Conservation (phyloP, 2,329 filamentous ascomycete genomes). For the Rutstroemia sp. region DNA sequence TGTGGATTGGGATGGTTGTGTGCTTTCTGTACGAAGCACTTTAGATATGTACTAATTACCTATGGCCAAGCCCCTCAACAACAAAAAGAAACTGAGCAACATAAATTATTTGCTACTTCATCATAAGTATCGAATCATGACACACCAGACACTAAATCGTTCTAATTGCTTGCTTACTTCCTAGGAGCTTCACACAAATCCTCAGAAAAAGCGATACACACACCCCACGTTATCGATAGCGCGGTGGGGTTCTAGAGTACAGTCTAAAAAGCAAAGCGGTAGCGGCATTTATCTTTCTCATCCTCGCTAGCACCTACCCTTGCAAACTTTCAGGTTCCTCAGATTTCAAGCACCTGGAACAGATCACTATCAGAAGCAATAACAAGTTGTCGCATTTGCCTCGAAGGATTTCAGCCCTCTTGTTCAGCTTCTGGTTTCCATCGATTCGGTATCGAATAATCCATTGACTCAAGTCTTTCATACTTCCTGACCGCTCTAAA, state of each 20-base stretch:
- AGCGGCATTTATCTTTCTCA: conserved; percentile 4
- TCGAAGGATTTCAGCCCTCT: not conserved
- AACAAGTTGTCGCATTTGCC: no score
- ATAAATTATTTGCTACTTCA: no score
- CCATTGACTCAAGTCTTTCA: not conserved
- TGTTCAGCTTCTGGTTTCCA: not conserved
- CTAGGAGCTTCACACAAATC: no score
- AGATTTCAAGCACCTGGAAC: not conserved
- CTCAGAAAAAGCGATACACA: no score
- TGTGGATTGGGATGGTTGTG: not conserved
- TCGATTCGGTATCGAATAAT: not conserved
- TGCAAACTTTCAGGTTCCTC: not conserved
- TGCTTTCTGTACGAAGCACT: no score
- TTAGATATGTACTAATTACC: not conserved
- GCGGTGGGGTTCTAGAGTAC: not conserved
- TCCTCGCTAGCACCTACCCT: conserved; percentile 3
- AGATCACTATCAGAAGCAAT: not conserved
- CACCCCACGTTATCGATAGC: no score
- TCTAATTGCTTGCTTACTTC: no score
- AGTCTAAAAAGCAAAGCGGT: not conserved
- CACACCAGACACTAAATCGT: no score
- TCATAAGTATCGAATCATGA: no score
- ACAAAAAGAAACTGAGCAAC: no score
- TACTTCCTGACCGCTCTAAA: not conserved
- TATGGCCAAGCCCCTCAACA: not conserved